These are phyloP conservation scores for Cercospora sp. DNA, from an alignment of 2,329 filamentous ascomycete genomes.

Conservation along the genomic window DNA sequence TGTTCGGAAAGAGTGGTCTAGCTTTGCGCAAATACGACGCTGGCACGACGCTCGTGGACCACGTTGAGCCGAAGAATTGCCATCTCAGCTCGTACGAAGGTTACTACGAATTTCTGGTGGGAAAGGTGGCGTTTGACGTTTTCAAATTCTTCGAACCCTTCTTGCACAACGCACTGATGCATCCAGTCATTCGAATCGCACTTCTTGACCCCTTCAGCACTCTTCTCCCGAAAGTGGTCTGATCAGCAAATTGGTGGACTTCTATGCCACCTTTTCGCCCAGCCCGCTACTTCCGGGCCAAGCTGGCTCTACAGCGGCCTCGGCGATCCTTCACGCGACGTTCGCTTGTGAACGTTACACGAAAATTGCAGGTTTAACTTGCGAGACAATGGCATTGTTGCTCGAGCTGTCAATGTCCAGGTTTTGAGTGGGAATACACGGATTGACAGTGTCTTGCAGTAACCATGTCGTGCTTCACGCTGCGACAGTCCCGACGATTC, in stretches of 20 bases:
- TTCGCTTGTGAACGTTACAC: constrained; percentile 1
- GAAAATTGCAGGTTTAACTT: not conserved
- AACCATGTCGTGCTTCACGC: not conserved
- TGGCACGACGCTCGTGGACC: not conserved
- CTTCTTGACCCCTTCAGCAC: not conserved
- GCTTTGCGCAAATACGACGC: not conserved
- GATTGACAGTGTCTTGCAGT: not conserved
- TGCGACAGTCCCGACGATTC: not conserved
- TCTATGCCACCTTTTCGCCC: not conserved
- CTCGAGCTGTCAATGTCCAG: not conserved
- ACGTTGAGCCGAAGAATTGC: not conserved
- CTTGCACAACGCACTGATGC: not conserved
- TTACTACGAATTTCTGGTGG: not conserved
- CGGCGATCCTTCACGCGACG: not conserved
- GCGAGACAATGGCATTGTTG: constrained; percentile 1
- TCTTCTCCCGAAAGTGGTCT: not conserved
- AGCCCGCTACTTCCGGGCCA: constrained; percentile 4
- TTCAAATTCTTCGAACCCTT: not conserved
- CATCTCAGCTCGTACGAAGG: not conserved
- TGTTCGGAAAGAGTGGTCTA: not conserved
- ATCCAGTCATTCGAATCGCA: not conserved
- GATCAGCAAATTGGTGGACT: not conserved
- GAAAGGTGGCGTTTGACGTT: not conserved
- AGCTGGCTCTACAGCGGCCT: not conserved
- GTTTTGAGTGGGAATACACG: not conserved